Evolutionary conservation across 108 stramenopile genomes (phyloP).

Genomic region (Cyclostephanos invisitatus): DNA sequence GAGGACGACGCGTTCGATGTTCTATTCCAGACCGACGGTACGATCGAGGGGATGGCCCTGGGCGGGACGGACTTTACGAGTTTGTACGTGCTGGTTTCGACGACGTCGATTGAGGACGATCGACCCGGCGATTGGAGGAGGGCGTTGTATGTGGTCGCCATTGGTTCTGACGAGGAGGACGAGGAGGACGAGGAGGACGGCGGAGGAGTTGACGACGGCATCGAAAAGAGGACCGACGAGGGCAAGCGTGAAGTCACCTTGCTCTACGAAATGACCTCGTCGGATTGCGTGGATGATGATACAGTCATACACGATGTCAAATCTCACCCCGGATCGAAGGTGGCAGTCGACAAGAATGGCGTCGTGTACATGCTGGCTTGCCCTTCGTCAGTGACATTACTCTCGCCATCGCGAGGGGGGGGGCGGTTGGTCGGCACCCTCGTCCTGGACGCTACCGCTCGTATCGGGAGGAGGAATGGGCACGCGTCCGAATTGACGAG

Average conservation of each 20-base stretch:
- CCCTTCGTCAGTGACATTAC: constrained; percentile 21
- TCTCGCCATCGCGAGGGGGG: constrained; percentile 11
- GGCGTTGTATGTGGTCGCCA: constrained; percentile 20
- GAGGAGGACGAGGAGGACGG: constrained; percentile 17
- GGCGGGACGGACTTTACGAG: constrained; percentile 34
- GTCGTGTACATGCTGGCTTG: constrained; percentile 51
- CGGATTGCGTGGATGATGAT: constrained; percentile 43
- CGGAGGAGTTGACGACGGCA: background rate
- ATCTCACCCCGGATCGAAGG: constrained; percentile 24
- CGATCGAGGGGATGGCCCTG: constrained; percentile 65
- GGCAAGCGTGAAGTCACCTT: background rate
- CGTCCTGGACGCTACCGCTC: constrained; percentile 15
- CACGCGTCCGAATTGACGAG: constrained; percentile 12
- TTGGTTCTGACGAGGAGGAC: constrained; percentile 9
- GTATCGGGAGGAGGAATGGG: background rate
- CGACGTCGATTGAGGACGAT: background rate
- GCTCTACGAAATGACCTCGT: constrained; percentile 23
- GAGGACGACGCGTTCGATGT: constrained; percentile 32
- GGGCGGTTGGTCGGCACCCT: constrained; percentile 34
- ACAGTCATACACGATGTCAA: background rate
- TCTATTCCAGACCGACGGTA: constrained; percentile 29
- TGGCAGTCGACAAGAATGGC: constrained; percentile 59
- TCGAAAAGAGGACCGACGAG: background rate
- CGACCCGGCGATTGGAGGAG: constrained; percentile 13
- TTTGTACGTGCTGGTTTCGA: constrained; percentile 44